Percentiles rank a stretch among this genome's conserved stretches.
Evolutionary conservation across 1,139 yeast genomes (phyloP).

Genomic region (Magnusiomyces tetraspermus): DNA sequence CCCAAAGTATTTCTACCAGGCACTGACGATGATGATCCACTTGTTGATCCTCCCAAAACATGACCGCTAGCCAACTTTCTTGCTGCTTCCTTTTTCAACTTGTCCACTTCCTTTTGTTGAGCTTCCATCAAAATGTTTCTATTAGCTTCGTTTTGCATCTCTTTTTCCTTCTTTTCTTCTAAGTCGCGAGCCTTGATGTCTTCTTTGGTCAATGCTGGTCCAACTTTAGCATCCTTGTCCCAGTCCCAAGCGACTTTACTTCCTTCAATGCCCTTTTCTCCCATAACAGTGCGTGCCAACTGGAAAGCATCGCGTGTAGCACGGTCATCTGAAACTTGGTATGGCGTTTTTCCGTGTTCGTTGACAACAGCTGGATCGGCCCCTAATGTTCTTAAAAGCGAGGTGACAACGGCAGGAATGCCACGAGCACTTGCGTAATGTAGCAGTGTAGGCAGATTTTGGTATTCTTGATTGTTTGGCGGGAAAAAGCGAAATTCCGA

Average conservation of each 20-base stretch:
- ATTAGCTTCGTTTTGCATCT: conserved; percentile 15
- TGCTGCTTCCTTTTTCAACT: conserved; percentile 24
- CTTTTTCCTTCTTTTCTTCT: conserved; percentile 32
- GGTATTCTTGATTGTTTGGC: conserved; percentile 33
- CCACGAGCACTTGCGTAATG: conserved; percentile 72
- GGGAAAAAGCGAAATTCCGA: conserved; percentile 51
- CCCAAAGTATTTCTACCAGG: not conserved
- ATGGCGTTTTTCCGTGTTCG: conserved; percentile 52
- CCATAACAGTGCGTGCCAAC: conserved; percentile 54
- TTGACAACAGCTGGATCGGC: conserved; percentile 60
- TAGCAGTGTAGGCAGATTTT: conserved; percentile 59
- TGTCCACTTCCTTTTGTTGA: conserved; percentile 28
- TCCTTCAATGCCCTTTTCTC: conserved; percentile 38
- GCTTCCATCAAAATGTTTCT: conserved; percentile 27
- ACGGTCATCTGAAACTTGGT: conserved; percentile 43
- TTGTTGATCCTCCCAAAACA: conserved; percentile 16
- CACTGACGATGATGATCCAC: conserved; percentile 11
- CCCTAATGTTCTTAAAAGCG: conserved; percentile 52
- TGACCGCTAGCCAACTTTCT: conserved; percentile 26
- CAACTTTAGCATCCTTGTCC: conserved; percentile 54
- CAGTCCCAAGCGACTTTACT: conserved; percentile 45
- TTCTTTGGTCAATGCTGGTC: conserved; percentile 53
- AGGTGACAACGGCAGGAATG: conserved; percentile 55
- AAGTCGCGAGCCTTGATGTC: conserved; percentile 43
- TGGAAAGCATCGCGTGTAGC: conserved; percentile 51